phyloP scores from a whole-genome alignment of 1,139 yeast genomes.

The Yamadazyma dendronema region DNA sequence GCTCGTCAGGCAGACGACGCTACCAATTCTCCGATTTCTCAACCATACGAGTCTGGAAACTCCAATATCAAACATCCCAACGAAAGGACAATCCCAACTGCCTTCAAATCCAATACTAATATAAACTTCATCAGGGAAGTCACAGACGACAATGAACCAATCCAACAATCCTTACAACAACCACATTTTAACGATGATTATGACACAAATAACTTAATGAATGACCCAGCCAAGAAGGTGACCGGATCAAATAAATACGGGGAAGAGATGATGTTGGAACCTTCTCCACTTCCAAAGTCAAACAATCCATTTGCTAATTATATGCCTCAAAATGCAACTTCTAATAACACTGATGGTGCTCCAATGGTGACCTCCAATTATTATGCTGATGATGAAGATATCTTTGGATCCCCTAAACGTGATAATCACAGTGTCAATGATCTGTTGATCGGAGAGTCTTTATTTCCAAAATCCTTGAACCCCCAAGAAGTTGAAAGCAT shows the following conservation, averaged over 20 bases:
- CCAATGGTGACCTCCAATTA: not conserved
- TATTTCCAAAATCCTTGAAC: constrained; percentile 69
- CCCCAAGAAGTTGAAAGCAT: constrained; percentile 72
- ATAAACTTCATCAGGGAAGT: constrained; percentile 37
- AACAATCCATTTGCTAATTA: constrained; percentile 16
- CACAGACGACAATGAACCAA: constrained; percentile 20
- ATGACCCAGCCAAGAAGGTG: constrained; percentile 29
- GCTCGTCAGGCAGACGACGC: not conserved
- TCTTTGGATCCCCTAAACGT: constrained; percentile 37
- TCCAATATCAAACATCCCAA: constrained; percentile 12
- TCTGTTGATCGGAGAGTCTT: constrained; percentile 54
- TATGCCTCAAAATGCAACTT: constrained; percentile 6
- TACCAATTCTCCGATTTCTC: constrained; percentile 6
- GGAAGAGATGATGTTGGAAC: constrained; percentile 29
- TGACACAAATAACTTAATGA: constrained; percentile 20
- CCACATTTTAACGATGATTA: constrained; percentile 13
- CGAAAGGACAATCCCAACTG: constrained; percentile 11
- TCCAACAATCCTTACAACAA: not conserved
- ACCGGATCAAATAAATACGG: constrained; percentile 21
- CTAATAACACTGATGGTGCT: not conserved
- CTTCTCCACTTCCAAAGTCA: constrained; percentile 16
- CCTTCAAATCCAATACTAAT: constrained; percentile 19
- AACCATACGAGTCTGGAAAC: constrained; percentile 8
- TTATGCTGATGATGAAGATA: constrained; percentile 11
- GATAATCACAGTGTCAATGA: constrained; percentile 6